These are phyloP conservation scores for Hymenoscyphus infarciens DNA, from an alignment of 2,329 filamentous ascomycete species.

Conservation along the genomic window DNA sequence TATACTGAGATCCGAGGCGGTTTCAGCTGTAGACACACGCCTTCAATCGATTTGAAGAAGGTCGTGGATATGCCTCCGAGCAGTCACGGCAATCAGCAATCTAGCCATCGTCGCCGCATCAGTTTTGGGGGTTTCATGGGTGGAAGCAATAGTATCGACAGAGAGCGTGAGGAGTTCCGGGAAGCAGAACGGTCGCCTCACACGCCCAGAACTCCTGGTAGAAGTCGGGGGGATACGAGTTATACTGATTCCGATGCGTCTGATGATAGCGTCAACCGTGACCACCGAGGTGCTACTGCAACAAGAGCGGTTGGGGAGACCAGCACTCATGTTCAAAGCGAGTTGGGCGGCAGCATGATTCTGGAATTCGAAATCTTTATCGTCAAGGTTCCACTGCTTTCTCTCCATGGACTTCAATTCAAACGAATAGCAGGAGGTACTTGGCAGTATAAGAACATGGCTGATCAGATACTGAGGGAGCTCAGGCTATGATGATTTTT, in stretches of 20 bases:
- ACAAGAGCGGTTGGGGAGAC: constrained; percentile 76
- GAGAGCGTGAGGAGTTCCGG: constrained; percentile 68
- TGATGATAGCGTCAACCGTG: constrained; percentile 65
- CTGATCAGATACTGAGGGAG: constrained; percentile 87
- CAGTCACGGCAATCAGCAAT: constrained; percentile 43
- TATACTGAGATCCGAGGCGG: constrained; percentile 91
- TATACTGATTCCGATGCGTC: constrained; percentile 86
- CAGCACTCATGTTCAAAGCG: constrained; percentile 85
- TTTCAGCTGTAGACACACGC: constrained; percentile 82
- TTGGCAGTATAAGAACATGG: constrained; percentile 99
- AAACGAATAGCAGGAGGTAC: constrained; percentile 94
- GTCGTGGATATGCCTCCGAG: constrained; percentile 60
- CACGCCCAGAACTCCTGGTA: constrained; percentile 45
- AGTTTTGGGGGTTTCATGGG: constrained; percentile 72
- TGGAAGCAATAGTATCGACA: constrained; percentile 47
- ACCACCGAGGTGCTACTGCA: constrained; percentile 46
- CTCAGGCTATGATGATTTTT: constrained; percentile 64
- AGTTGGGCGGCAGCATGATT: constrained; percentile 78
- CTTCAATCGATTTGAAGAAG: constrained; percentile 83
- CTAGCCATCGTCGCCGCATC: constrained; percentile 71
- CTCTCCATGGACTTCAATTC: constrained; percentile 93
- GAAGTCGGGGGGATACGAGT: constrained; percentile 59
- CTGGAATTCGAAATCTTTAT: constrained; percentile 95
- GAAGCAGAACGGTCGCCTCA: constrained; percentile 53
- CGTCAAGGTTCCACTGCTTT: constrained; percentile 92